Conservation (phyloP, 1,139 yeast genomes). For the Spathaspora sp. region DNA sequence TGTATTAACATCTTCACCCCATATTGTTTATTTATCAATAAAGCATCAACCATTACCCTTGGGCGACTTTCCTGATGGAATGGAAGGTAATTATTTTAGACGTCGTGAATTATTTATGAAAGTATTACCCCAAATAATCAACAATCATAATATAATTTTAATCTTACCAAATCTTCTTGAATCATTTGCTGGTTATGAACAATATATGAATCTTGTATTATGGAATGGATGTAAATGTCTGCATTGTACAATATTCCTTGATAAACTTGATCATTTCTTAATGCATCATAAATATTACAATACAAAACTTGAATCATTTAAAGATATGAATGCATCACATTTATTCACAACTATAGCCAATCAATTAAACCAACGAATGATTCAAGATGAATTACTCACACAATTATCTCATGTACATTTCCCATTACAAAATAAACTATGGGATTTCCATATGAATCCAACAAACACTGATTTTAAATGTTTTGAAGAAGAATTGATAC, state of each 20-base stretch:
- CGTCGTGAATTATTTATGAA: slow-evolving; percentile 50
- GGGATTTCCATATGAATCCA: slow-evolving; percentile 37
- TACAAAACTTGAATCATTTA: slow-evolving; percentile 40
- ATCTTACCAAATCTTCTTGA: slow-evolving; percentile 59
- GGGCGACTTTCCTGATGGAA: slow-evolving; percentile 45
- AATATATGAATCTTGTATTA: slow-evolving; percentile 61
- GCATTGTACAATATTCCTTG: slow-evolving; percentile 50
- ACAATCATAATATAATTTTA: slow-evolving; percentile 36
- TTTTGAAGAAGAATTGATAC: slow-evolving; percentile 31
- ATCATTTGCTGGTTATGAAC: slow-evolving; percentile 65
- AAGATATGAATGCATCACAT: slow-evolving; percentile 60
- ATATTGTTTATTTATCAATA: slow-evolving; percentile 40
- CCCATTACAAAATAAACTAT: slow-evolving; percentile 26
- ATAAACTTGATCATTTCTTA: slow-evolving; percentile 54
- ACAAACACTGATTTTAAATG: slow-evolving; percentile 34
- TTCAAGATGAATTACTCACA: slow-evolving; percentile 20
- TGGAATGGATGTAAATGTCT: slow-evolving; percentile 77
- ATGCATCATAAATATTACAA: slow-evolving; percentile 64
- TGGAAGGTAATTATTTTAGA: slow-evolving; percentile 69
- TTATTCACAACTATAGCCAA: slow-evolving; percentile 54
- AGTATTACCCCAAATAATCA: slow-evolving; percentile 45
- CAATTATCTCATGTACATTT: slow-evolving; percentile 21
- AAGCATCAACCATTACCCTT: slow-evolving; percentile 49
- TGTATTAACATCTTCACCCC: slow-evolving; percentile 15
- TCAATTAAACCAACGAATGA: slow-evolving; percentile 35